Conservation (phyloP, 805 yeast species). For the Metschnikowia picachoensis region DNA sequence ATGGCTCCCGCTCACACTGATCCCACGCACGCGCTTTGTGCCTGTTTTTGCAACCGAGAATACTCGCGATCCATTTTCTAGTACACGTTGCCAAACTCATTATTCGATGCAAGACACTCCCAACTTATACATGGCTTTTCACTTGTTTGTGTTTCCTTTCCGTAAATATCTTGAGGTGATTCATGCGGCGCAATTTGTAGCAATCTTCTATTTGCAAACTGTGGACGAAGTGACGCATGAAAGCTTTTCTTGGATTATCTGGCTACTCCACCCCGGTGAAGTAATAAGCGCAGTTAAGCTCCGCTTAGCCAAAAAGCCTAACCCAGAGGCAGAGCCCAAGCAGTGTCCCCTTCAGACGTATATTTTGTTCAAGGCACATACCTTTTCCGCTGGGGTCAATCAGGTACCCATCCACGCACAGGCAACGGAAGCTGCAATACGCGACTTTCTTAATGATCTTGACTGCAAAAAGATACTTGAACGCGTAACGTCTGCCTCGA, state of each 20-base stretch:
- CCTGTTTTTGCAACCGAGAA: conserved; percentile 3
- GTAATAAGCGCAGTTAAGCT: neutral
- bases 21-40: neutral
- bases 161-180: conserved; percentile 1
- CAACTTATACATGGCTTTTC: neutral
- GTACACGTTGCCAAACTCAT: neutral
- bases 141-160: neutral
- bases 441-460: neutral
- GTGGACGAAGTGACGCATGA: conserved; percentile 2
- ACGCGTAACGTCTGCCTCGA: neutral
- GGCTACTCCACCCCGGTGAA: conserved; percentile 3
- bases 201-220: conserved; percentile 1
- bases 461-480: conserved; percentile 1
- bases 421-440: conserved; percentile 1
- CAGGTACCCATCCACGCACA: conserved; percentile 3
- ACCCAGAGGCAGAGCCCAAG: neutral
- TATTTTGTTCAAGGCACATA: neutral
- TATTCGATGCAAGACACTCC: neutral
- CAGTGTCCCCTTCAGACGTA: neutral
- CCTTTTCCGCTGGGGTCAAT: conserved; percentile 3
- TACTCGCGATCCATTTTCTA: no score
- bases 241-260: neutral
- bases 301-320: neutral
- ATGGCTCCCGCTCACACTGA: no score
- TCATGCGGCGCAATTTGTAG: conserved; percentile 2